A percentile compares a stretch with the other conserved stretches of the same genome.
These are phyloP conservation scores for Hericium rajendrae DNA, from an alignment of 768 basidiomycete species.

Conservation along the genomic window DNA sequence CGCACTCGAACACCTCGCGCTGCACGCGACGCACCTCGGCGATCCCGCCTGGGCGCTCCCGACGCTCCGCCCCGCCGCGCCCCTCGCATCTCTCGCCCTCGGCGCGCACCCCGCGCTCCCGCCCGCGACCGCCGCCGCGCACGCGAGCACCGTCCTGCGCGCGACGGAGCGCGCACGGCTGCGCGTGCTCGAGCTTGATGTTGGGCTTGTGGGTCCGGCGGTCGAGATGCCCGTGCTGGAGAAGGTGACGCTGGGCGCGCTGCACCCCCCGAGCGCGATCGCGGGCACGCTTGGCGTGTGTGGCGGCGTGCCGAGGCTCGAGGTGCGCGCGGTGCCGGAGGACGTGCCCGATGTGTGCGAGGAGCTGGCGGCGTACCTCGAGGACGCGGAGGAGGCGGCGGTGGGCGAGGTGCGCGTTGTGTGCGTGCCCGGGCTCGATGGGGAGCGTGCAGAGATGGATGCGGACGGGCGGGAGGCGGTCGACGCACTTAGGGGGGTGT, in stretches of 20 bases:
- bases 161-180: background rate
- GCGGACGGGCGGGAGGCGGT: background rate
- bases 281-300: background rate
- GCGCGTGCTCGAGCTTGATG: background rate
- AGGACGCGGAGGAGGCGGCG: background rate
- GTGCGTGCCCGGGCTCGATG: background rate
- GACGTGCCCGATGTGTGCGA: background rate
- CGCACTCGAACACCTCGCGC: slow-evolving; percentile 7
- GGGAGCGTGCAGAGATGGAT: background rate
- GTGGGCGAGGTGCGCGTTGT: background rate
- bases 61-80: background rate
- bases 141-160: slow-evolving; percentile 4
- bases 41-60: slow-evolving; percentile 7
- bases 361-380: background rate
- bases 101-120: slow-evolving; percentile 9
- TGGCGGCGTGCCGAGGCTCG: background rate
- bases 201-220: background rate
- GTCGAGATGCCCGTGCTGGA: background rate
- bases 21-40: slow-evolving; percentile 10
- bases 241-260: background rate
- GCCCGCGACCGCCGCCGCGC: slow-evolving; percentile 9
- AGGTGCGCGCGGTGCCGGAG: background rate
- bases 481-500: background rate
- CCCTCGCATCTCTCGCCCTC: slow-evolving; percentile 9
- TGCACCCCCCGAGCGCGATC: background rate